Percentiles rank a stretch among this genome's conserved stretches.
These are phyloP conservation scores for Ogataea paraovalis DNA, from an alignment of 805 yeast genomes.

Conservation along the genomic window DNA sequence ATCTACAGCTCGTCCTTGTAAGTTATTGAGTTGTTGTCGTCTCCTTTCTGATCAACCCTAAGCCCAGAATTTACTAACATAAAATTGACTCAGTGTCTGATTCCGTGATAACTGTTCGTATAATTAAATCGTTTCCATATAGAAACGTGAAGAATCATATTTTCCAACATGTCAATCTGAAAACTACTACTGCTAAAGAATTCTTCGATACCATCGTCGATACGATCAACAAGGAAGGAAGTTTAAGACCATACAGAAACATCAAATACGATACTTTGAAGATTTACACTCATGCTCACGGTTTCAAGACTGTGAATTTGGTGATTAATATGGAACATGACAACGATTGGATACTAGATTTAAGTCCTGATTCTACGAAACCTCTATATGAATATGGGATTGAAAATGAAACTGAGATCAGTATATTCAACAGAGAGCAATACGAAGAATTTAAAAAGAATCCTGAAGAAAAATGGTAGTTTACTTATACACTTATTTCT, in stretches of 20 bases:
- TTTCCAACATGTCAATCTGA: conserved; percentile 65
- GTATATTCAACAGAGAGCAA: conserved; percentile 66
- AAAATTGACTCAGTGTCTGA: conserved; percentile 41
- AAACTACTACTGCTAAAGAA: conserved; percentile 59
- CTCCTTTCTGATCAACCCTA: too few species aligned
- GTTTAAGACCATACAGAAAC: conserved; percentile 76
- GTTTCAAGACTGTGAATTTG: conserved; percentile 87
- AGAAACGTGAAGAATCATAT: conserved; percentile 80
- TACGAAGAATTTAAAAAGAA: conserved; percentile 68
- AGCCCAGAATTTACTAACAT: too few species aligned
- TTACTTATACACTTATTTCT: neutral
- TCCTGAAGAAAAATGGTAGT: conserved; percentile 88
- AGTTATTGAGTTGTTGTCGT: conserved; percentile 13
- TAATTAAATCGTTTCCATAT: conserved; percentile 88
- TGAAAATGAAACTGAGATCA: conserved; percentile 89
- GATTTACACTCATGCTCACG: conserved; percentile 92
- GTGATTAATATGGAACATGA: conserved; percentile 87
- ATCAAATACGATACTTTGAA: conserved; percentile 73
- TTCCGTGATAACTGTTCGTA: conserved; percentile 78
- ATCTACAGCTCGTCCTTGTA: conserved; percentile 67
- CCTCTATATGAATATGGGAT: conserved; percentile 49
- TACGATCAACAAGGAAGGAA: conserved; percentile 51
- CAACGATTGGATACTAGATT: conserved; percentile 64
- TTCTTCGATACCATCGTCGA: conserved; percentile 50
- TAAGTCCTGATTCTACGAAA: conserved; percentile 31